These are phyloP conservation scores for Ceratocystis lukuohia DNA, from an alignment of 2,329 filamentous ascomycete genomes.

Conservation along the genomic window DNA sequence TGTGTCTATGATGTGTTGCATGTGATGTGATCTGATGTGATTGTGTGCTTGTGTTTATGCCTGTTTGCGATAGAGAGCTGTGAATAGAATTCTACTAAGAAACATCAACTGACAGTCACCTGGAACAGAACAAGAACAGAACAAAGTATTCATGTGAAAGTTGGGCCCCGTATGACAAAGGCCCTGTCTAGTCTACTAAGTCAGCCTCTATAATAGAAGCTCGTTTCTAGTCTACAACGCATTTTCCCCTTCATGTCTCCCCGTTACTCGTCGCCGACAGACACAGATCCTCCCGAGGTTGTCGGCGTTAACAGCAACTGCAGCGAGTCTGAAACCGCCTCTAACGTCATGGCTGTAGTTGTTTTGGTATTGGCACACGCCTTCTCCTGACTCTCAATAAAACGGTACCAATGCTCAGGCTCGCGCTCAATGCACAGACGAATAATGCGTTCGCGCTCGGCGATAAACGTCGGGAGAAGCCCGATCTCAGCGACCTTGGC, in stretches of 20 bases:
- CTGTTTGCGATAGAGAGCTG: background rate
- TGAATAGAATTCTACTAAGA: conserved; percentile 6
- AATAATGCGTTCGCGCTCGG: conserved; percentile 39
- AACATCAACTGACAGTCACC: background rate
- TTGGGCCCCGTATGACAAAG: background rate
- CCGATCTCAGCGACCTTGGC: conserved; percentile 44
- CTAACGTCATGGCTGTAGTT: background rate
- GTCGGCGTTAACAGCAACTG: conserved; percentile 11
- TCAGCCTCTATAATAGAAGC: too few relatives aligned
- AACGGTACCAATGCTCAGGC: conserved; percentile 49
- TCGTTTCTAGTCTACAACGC: too few relatives aligned
- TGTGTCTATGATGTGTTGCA: background rate
- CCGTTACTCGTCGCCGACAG: conserved; percentile 28
- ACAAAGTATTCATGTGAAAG: background rate
- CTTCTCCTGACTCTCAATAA: conserved; percentile 50
- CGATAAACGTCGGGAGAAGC: conserved; percentile 47
- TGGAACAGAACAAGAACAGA: background rate
- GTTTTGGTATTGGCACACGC: conserved; percentile 39
- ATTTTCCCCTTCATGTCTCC: background rate
- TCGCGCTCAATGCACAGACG: conserved; percentile 44
- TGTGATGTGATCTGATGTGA: background rate
- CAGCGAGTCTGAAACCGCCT: conserved; percentile 1
- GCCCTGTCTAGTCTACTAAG: too few relatives aligned
- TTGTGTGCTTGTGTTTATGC: background rate
- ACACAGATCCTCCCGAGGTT: conserved; percentile 8